phyloP scores from a whole-genome alignment of 2,329 filamentous ascomycete species.

The Pseudogymnoascus sp. region DNA sequence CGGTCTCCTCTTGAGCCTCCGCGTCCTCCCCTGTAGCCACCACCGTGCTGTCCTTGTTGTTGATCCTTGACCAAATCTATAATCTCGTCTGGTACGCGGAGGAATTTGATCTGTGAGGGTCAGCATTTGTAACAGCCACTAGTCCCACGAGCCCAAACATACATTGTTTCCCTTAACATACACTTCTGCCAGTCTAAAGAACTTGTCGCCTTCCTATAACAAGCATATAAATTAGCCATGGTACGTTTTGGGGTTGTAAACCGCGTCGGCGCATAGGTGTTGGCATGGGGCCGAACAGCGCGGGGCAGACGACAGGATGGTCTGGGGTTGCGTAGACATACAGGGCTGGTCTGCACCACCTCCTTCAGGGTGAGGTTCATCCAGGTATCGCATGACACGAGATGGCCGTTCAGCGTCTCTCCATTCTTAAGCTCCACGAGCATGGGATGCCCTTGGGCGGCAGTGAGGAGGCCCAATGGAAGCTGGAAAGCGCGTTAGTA shows the following conservation, averaged over 20 bases:
- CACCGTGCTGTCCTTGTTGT: constrained; percentile 61
- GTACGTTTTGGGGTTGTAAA: background rate
- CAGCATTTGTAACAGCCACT: background rate
- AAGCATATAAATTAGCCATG: background rate
- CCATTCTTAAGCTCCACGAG: constrained; percentile 95
- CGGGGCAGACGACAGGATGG: background rate
- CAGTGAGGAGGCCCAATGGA: constrained; percentile 78
- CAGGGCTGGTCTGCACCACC: constrained; percentile 89
- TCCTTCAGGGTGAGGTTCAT: constrained; percentile 98
- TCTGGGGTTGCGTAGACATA: constrained; percentile 31
- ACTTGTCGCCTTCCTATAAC: constrained; percentile 79
- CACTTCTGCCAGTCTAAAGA: constrained; percentile 83
- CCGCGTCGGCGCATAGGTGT: background rate
- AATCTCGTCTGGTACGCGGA: constrained; percentile 92
- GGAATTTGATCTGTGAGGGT: constrained; percentile 79
- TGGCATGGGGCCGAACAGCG: background rate
- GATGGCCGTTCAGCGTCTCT: constrained; percentile 92
- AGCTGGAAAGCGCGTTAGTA: constrained; percentile 36
- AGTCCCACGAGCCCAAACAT: constrained; percentile 19
- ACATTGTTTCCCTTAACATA: constrained; percentile 98
- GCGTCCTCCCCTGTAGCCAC: constrained; percentile 57
- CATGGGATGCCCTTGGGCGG: constrained; percentile 96
- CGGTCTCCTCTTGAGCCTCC: constrained; percentile 48
- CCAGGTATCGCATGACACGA: constrained; percentile 97
- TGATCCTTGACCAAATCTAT: constrained; percentile 91